Evolutionary conservation across 139 green algal genomes (phyloP).

Genomic region (Micractinium conductrix): DNA sequence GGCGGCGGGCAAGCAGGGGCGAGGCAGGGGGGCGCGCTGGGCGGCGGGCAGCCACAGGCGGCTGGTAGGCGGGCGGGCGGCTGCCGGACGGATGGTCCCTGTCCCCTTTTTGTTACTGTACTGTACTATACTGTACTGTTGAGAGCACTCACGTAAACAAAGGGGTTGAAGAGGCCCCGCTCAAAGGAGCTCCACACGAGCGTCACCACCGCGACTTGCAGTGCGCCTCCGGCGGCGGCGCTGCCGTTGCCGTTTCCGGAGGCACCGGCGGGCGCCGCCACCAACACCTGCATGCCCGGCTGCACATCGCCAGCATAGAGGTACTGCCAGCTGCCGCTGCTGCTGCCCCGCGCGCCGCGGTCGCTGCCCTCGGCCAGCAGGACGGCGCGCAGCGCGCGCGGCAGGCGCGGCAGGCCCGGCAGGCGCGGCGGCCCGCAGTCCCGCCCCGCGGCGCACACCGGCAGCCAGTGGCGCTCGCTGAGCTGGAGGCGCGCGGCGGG

Average conservation of each 20-base stretch:
- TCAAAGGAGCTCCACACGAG: background rate
- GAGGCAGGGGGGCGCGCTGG: background rate
- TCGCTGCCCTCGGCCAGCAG: background rate
- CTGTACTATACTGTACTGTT: too few species aligned
- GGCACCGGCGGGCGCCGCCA: background rate
- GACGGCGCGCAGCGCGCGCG: background rate
- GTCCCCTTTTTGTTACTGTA: too few species aligned
- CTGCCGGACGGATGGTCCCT: background rate
- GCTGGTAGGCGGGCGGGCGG: background rate
- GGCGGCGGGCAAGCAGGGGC: background rate
- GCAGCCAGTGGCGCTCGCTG: background rate
- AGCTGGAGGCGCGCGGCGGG: background rate
- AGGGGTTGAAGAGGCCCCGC: background rate
- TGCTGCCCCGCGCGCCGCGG: background rate
- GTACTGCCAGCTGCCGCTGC: background rate
- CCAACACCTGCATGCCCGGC: background rate
- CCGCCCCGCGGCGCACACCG: background rate
- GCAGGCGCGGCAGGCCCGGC: background rate
- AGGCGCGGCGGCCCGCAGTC: background rate
- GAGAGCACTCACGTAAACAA: background rate
- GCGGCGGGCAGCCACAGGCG: background rate
- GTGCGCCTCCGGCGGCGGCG: background rate
- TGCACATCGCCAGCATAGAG: background rate
- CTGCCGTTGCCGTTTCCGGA: background rate
- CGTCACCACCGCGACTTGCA: background rate